Conservation (phyloP, 106 monocot species). For the Platanthera guangdongensis region DNA sequence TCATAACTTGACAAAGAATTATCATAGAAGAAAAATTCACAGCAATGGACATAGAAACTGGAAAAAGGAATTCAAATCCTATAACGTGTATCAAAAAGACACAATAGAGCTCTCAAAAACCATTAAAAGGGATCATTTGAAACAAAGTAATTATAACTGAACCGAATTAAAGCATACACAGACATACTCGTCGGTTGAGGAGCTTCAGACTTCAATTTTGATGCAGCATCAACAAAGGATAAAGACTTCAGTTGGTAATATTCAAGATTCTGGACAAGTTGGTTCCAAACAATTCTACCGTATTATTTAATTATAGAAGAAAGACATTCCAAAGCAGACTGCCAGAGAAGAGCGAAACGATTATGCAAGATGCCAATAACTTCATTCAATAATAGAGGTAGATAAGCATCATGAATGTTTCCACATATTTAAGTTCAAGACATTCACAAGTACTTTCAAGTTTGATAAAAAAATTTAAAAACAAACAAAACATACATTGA, state of each 20-base stretch:
- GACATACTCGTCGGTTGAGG: constrained; percentile 29
- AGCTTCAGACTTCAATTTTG: constrained; percentile 13
- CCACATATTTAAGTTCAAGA: constrained; percentile 2
- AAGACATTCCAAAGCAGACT: constrained; percentile 58
- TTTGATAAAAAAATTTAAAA: neutral
- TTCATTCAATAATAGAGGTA: constrained; percentile 63
- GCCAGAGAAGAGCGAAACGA: constrained; percentile 56
- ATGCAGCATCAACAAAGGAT: constrained; percentile 12
- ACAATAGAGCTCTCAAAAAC: neutral
- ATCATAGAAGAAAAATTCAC: neutral
- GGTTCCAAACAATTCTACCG: constrained; percentile 45
- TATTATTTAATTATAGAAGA: constrained; percentile 35
- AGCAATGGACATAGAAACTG: neutral
- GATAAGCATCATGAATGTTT: constrained; percentile 37
- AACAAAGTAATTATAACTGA: neutral
- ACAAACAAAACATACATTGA: constrained; percentile 42
- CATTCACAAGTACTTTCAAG: neutral
- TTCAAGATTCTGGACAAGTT: constrained; percentile 42
- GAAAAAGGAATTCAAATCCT: neutral
- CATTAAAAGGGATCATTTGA: neutral
- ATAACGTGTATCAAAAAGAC: neutral
- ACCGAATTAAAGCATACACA: neutral
- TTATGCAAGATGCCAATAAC: constrained; percentile 78
- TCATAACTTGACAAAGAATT: neutral
- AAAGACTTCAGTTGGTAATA: constrained; percentile 36